Percentiles rank a stretch among this genome's conserved stretches.
Conservation (phyloP, 805 yeast genomes). For the Metschnikowia henanensis region DNA sequence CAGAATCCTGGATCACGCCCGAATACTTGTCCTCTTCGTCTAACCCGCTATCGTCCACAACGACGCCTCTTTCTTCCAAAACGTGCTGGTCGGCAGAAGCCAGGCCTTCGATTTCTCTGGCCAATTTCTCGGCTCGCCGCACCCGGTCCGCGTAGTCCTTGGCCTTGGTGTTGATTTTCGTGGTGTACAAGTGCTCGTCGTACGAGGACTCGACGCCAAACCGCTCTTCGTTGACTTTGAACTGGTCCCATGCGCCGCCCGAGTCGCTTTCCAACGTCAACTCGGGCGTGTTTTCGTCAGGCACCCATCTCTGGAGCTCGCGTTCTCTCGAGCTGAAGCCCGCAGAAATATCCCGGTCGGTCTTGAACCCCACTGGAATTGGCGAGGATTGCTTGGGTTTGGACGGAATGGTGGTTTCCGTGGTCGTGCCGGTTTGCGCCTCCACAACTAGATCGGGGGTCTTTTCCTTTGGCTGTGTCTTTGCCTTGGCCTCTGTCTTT, state of each 20-base stretch:
- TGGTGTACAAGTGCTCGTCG: constrained; percentile 87
- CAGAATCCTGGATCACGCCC: constrained; percentile 49
- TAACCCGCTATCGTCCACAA: constrained; percentile 76
- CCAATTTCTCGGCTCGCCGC: constrained; percentile 72
- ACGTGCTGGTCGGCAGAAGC: constrained; percentile 69
- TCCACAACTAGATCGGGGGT: constrained; percentile 7
- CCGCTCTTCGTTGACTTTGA: constrained; percentile 83
- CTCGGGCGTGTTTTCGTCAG: constrained; percentile 49
- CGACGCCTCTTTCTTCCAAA: constrained; percentile 87
- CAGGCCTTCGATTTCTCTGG: constrained; percentile 78
- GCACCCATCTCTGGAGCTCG: constrained; percentile 82
- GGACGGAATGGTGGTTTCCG: constrained; percentile 8
- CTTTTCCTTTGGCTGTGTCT: constrained; percentile 6
- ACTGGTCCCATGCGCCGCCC: constrained; percentile 83
- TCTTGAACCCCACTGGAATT: constrained; percentile 55
- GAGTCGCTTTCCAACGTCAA: constrained; percentile 33
- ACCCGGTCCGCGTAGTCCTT: constrained; percentile 71
- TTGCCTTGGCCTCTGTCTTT: too few relatives aligned
- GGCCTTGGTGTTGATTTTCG: constrained; percentile 63
- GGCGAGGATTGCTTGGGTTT: not conserved
- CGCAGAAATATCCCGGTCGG: constrained; percentile 79
- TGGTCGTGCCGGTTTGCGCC: constrained; percentile 7
- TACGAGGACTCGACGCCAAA: constrained; percentile 85
- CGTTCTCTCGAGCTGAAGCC: constrained; percentile 56
- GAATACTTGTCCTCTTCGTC: constrained; percentile 98